A percentile compares a stretch with the other conserved stretches of the same genome.
Conservation (phyloP, 495 filamentous ascomycete species). For the Talaromyces liani region DNA sequence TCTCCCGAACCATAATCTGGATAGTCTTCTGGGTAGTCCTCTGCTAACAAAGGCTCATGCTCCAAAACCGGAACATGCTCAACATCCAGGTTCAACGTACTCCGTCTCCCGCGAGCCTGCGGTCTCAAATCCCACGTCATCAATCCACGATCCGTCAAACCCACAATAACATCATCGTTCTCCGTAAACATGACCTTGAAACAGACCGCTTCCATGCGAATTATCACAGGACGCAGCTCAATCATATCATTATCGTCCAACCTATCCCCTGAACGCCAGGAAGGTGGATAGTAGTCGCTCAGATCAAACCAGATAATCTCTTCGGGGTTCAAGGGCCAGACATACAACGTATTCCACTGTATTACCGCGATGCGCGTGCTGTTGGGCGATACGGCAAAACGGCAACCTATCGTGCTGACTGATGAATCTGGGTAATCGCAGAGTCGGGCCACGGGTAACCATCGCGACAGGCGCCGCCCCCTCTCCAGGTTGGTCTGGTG, state of each 20-base stretch:
- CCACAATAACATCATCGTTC: slow-evolving; percentile 34
- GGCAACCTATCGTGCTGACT: slow-evolving; percentile 31
- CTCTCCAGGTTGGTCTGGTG: slow-evolving; percentile 37
- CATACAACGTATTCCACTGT: slow-evolving; percentile 37
- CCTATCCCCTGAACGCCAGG: slow-evolving; percentile 14
- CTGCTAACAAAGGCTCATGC: not conserved
- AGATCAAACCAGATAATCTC: slow-evolving; percentile 22
- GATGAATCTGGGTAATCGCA: slow-evolving; percentile 28
- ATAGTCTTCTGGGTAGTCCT: not conserved
- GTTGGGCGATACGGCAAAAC: slow-evolving; percentile 30
- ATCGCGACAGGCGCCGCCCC: slow-evolving; percentile 25
- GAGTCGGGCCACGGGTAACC: slow-evolving; percentile 28
- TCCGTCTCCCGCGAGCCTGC: slow-evolving; percentile 11
- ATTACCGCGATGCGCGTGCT: slow-evolving; percentile 37
- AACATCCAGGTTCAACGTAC: not conserved
- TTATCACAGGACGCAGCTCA: slow-evolving; percentile 25
- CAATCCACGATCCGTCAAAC: slow-evolving; percentile 39
- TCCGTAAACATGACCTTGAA: slow-evolving; percentile 30
- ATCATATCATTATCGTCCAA: slow-evolving; percentile 13
- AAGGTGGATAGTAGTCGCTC: slow-evolving; percentile 24
- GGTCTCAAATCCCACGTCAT: slow-evolving; percentile 30
- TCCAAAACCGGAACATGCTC: not conserved
- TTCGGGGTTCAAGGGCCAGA: slow-evolving; percentile 38
- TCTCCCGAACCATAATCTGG: not conserved
- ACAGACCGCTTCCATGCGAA: slow-evolving; percentile 34